Base-by-base conservation (phyloP, 306 rosid genomes). In the Datisca glomerata region DNA sequence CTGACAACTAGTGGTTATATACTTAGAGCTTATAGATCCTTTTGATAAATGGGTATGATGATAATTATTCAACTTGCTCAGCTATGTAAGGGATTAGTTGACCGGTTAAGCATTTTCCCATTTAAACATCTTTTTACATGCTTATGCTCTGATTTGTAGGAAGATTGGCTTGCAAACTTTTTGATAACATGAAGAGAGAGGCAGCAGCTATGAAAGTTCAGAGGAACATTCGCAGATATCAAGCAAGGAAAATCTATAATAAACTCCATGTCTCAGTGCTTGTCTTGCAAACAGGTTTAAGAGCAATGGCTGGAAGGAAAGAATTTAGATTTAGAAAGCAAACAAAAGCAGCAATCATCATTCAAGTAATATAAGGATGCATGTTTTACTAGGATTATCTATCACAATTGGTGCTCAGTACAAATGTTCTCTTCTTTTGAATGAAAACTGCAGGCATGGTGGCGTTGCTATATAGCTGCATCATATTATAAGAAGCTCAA, bases 201-300 rank as follows among this genome's bases (percentile, higher is more conserved):
- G 79, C 80, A 31, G 78, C 81, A 53, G 96, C 81, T 17, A 45
- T 63, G 50, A 91, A 80, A 76, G 73, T 91, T 67, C 98, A 91
- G 73, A 84, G 69, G 65, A 56, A 75, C 42, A 20, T 32, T 5
- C 91, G 98, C 40, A 65, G 78, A 64, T 25, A 77, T 68, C 61
- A 56, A 17, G 67, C 92, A 12, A 72, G 86, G 64, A 68, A 60
- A 73, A 18, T 58, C 39, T 89, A 77, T 59, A 71, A 23, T 31
- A 65, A 37, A 35, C 79, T 84, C 61, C 81, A 77, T 17, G 35
- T 62, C 25, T 65, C 92, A 13, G 93, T 61, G 41, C 79, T 84
- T 49, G 37, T 55, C 57, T 56, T 91, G 74, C 94, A 91, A 66
- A 80, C 86, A 55, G 96, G 86, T 61, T 68, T 78, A 68, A 75